phyloP scores from a whole-genome alignment of 306 rosid species.

The Argentina anserina region DNA sequence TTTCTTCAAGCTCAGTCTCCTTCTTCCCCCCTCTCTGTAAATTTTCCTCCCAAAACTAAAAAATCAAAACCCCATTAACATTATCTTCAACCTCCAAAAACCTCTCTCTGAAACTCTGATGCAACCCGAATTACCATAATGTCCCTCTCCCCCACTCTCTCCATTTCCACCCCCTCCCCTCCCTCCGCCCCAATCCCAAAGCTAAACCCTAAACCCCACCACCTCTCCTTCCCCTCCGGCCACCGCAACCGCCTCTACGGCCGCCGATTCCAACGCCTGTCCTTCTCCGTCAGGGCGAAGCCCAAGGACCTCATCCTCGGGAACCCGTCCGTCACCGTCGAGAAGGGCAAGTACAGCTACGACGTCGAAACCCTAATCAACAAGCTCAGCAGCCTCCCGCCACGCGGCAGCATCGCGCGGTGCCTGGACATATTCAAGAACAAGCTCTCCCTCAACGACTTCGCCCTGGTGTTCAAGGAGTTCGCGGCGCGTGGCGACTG shows the following conservation, averaged over 20 bases:
- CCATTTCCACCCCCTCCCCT: slow-evolving; percentile 42
- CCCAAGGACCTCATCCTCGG: slow-evolving; percentile 62
- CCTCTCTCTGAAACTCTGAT: slow-evolving; percentile 18
- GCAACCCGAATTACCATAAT: slow-evolving; percentile 39
- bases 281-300: slow-evolving; percentile 42
- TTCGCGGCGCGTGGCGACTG: slow-evolving; percentile 91
- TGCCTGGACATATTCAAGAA: slow-evolving; percentile 84
- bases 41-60: slow-evolving; percentile 11
- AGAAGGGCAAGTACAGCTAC: slow-evolving; percentile 88
- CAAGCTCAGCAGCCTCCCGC: slow-evolving; percentile 81
- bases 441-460: slow-evolving; percentile 85
- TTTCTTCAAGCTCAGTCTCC: slow-evolving; percentile 28
- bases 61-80: neutral
- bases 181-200: slow-evolving; percentile 34
- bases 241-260: slow-evolving; percentile 14
- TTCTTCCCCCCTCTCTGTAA: slow-evolving; percentile 14
- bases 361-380: slow-evolving; percentile 89
- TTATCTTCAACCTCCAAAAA: neutral
- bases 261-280: slow-evolving; percentile 18
- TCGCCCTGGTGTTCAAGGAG: slow-evolving; percentile 90
- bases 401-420: slow-evolving; percentile 97
- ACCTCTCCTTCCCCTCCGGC: slow-evolving; percentile 24
- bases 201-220: slow-evolving; percentile 26
- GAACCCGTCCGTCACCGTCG: slow-evolving; percentile 72
- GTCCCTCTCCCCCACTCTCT: slow-evolving; percentile 50